phyloP scores from a whole-genome alignment of 2,329 filamentous ascomycete genomes.

The Knoxdaviesia proteae region DNA sequence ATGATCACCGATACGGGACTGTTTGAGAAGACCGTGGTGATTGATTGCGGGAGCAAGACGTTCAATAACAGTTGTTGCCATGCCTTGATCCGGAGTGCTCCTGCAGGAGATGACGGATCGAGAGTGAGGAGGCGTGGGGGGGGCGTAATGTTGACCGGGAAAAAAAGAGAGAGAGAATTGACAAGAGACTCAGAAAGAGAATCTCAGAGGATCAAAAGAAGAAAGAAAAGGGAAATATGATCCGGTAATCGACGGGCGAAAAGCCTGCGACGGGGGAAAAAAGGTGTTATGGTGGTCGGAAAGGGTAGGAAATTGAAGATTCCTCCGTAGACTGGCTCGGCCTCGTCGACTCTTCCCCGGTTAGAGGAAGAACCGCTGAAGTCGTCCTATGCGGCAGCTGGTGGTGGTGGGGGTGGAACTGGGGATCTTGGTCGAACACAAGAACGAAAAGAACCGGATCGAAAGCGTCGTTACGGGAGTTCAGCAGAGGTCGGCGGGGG shows the following conservation, averaged over 20 bases:
- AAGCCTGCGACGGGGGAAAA: slow-evolving; percentile 4
- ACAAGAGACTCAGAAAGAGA: slow-evolving; percentile 1
- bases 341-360: slow-evolving; percentile 98
- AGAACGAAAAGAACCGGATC: slow-evolving; percentile 29
- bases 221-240: slow-evolving; percentile 2
- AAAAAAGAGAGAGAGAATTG: neutral
- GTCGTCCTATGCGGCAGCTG: slow-evolving; percentile 99
- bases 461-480: slow-evolving; percentile 23
- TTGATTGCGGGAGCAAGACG: slow-evolving; percentile 27
- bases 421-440: slow-evolving; percentile 23
- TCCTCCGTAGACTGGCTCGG: slow-evolving; percentile 81
- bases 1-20: slow-evolving; percentile 16
- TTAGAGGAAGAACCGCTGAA: slow-evolving; percentile 97
- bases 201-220: slow-evolving; percentile 3
- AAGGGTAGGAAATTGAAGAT: slow-evolving; percentile 83
- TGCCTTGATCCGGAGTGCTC: slow-evolving; percentile 33
- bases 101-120: slow-evolving; percentile 11
- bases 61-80: slow-evolving; percentile 40
- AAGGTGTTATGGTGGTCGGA: slow-evolving; percentile 79
- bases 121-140: slow-evolving; percentile 1
- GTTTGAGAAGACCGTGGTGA: slow-evolving; percentile 28
- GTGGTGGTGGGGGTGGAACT: slow-evolving; percentile 39
- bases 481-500: slow-evolving; percentile 34
- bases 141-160: too few relatives aligned
- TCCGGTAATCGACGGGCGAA: neutral